A percentile compares a stretch with the other conserved stretches of the same genome.
phyloP scores from a whole-genome alignment of 2,329 filamentous ascomycete species.

The Cladosporium sphaerospermum region DNA sequence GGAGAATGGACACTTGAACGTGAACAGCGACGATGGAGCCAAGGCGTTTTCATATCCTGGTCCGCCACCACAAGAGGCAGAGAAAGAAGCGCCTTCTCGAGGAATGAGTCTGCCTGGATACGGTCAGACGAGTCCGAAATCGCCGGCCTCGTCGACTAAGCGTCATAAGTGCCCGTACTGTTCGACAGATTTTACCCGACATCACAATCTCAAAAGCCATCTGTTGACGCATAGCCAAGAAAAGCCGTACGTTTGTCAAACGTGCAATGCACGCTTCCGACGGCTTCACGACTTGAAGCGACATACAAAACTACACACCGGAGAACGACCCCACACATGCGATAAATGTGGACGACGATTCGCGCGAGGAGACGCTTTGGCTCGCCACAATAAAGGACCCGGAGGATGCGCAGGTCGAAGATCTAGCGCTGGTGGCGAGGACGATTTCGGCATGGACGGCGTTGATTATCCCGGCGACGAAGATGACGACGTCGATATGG shows the following conservation, averaged over 20 bases:
- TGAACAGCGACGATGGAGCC: constrained; percentile 32
- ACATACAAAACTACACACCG: constrained; percentile 93
- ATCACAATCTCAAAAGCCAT: constrained; percentile 97
- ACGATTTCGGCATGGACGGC: constrained; percentile 62
- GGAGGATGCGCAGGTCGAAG: constrained; percentile 90
- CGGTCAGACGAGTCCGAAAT: constrained; percentile 54
- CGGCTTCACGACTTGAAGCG: constrained; percentile 92
- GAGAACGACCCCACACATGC: constrained; percentile 90
- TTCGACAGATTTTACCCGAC: constrained; percentile 90
- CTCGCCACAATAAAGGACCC: constrained; percentile 89
- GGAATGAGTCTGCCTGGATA: constrained; percentile 54
- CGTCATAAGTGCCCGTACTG: constrained; percentile 97
- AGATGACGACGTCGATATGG: constrained; percentile 57
- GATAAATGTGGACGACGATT: constrained; percentile 93
- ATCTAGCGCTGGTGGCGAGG: constrained; percentile 76
- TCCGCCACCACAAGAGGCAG: constrained; percentile 45
- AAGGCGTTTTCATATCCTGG: constrained; percentile 61
- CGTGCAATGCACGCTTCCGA: constrained; percentile 88
- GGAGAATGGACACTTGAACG: constrained; percentile 19
- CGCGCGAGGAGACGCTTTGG: constrained; percentile 88
- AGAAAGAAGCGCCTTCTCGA: constrained; percentile 46
- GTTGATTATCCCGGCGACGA: constrained; percentile 50
- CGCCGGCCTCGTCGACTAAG: constrained; percentile 61
- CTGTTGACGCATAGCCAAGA: constrained; percentile 96
- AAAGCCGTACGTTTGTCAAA: constrained; percentile 90